Percentiles rank a stretch among this genome's conserved stretches.
Conservation (phyloP, 108 stramenopile genomes). For the Discostella stelligeroides region DNA sequence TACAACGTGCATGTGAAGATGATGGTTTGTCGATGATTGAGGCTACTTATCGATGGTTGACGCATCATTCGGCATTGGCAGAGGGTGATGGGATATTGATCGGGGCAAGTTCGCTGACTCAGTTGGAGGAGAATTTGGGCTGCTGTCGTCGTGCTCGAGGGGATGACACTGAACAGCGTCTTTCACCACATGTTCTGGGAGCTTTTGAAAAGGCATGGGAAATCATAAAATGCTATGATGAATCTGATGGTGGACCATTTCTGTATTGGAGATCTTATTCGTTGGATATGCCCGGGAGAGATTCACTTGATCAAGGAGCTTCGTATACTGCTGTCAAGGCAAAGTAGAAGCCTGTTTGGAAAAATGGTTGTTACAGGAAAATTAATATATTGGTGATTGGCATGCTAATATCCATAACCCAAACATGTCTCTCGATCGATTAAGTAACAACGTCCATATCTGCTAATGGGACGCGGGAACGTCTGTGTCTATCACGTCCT, state of each 20-base stretch:
- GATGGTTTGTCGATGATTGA: conserved; percentile 74
- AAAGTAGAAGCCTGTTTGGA: too few relatives aligned
- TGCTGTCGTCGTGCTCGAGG: conserved; percentile 56
- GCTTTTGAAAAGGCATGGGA: conserved; percentile 82
- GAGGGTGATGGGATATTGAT: conserved; percentile 78
- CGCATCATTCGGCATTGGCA: conserved; percentile 79
- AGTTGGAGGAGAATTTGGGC: conserved; percentile 76
- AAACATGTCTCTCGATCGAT: neutral
- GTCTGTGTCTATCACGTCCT: conserved; percentile 1
- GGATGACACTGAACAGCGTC: neutral
- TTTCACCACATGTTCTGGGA: conserved; percentile 50
- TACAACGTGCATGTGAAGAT: conserved; percentile 65
- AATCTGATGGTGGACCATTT: conserved; percentile 51
- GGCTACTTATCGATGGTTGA: conserved; percentile 88
- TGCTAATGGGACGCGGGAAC: conserved; percentile 2
- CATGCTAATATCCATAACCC: neutral
- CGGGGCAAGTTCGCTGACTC: conserved; percentile 79
- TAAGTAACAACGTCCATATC: neutral
- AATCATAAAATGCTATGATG: conserved; percentile 56
- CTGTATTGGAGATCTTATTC: conserved; percentile 89
- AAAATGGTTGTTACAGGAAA: too few relatives aligned
- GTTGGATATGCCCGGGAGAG: conserved; percentile 80
- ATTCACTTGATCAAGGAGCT: conserved; percentile 78
- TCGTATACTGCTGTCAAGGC: conserved; percentile 74
- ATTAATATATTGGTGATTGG: too few relatives aligned